These are phyloP conservation scores for Paracamarosporium sp. DNA, from an alignment of 2,329 filamentous ascomycete genomes.

Conservation along the genomic window DNA sequence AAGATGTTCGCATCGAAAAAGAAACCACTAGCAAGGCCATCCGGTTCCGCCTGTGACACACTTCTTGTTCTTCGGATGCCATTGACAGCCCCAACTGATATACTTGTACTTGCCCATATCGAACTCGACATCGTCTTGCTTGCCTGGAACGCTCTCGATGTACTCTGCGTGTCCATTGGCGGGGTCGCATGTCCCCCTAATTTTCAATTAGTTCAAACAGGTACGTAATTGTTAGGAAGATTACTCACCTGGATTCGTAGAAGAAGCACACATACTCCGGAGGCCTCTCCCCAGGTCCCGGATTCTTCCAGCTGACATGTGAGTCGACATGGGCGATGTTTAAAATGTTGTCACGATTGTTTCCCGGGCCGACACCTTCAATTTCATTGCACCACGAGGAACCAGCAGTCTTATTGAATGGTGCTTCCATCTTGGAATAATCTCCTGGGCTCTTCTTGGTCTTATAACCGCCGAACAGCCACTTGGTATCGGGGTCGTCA, in stretches of 20 bases:
- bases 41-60: no score
- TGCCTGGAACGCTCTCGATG: background rate
- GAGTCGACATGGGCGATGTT: background rate
- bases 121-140: background rate
- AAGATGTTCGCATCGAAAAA: no score
- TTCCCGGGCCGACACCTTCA: background rate
- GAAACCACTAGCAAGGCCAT: no score
- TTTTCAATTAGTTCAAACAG: background rate
- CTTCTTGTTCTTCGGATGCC: background rate
- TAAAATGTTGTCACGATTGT: background rate
- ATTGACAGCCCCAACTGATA: constrained; percentile 1
- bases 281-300: background rate
- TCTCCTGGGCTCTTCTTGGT: background rate
- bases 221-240: no score
- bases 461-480: background rate
- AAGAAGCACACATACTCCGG: constrained; percentile 6
- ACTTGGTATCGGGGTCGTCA: background rate
- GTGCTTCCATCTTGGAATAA: background rate
- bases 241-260: constrained; percentile 1
- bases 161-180: background rate
- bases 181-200: background rate
- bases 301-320: background rate
- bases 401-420: background rate
- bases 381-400: constrained; percentile 1
- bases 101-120: background rate